These are phyloP conservation scores for Fraxinus xanthoxyloides DNA, from an alignment of 305 asterid genomes.

Conservation along the genomic window DNA sequence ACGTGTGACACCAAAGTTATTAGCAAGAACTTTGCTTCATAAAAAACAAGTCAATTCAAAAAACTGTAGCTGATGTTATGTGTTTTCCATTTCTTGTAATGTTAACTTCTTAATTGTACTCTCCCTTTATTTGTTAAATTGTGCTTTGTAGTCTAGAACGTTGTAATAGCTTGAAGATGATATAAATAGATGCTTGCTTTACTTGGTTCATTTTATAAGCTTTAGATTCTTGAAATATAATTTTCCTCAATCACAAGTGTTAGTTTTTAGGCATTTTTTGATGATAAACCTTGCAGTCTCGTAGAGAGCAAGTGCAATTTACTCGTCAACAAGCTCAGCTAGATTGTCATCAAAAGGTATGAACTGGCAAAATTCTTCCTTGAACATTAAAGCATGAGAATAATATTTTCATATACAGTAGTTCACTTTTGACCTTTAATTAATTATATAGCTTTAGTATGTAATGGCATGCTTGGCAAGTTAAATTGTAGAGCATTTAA, in stretches of 20 bases:
- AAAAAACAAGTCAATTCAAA: neutral
- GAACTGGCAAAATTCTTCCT: neutral
- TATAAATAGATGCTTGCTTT: neutral
- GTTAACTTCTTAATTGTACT: neutral
- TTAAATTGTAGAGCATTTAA: neutral
- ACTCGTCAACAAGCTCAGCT: slow-evolving; percentile 73
- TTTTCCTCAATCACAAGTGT: neutral
- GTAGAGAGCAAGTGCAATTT: slow-evolving; percentile 55
- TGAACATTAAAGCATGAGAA: neutral
- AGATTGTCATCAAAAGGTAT: slow-evolving; percentile 74
- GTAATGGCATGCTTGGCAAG: neutral
- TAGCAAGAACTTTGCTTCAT: neutral
- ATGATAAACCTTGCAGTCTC: slow-evolving; percentile 38
- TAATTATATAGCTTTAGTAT: neutral
- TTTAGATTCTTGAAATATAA: neutral
- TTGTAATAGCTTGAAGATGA: slow-evolving; percentile 10
- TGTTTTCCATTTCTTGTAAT: slow-evolving; percentile 7
- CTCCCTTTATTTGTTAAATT: neutral
- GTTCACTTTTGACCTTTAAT: neutral
- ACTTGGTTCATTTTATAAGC: neutral
- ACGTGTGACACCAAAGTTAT: neutral
- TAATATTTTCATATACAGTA: neutral
- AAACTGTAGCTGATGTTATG: neutral
- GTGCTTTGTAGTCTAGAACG: neutral
- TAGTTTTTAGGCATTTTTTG: slow-evolving; percentile 3